Evolutionary conservation across 768 basidiomycete species (phyloP).

Genomic region (Tulasnella calospora): DNA sequence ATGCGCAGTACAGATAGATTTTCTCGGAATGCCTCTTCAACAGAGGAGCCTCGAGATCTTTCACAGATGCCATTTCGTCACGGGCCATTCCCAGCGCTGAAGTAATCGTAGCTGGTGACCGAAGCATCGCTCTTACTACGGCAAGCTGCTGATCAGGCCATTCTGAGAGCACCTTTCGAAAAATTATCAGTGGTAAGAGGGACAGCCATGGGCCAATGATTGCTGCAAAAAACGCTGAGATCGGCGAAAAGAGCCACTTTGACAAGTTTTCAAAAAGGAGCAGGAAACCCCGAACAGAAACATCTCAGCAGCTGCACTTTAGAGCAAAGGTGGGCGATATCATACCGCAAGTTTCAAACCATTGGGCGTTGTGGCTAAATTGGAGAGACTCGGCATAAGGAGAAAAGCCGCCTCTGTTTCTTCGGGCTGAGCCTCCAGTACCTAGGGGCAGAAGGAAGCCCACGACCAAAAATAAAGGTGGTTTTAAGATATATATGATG

Average conservation of each 20-base stretch:
- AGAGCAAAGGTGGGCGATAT: not conserved
- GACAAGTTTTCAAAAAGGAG: not conserved
- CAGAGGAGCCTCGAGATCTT: slow-evolving; percentile 46
- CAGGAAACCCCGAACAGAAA: not conserved
- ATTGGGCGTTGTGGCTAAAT: slow-evolving; percentile 62
- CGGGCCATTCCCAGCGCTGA: slow-evolving; percentile 57
- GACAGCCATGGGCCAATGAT: slow-evolving; percentile 41
- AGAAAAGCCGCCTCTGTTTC: slow-evolving; percentile 48
- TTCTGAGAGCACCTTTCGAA: slow-evolving; percentile 45
- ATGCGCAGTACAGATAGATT: slow-evolving; percentile 56
- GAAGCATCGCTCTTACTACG: slow-evolving; percentile 49
- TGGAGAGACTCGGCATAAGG: slow-evolving; percentile 64
- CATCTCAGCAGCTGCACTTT: slow-evolving; percentile 40
- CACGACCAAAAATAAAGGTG: not conserved
- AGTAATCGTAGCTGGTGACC: slow-evolving; percentile 49
- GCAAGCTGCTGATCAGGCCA: slow-evolving; percentile 49
- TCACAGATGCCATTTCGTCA: slow-evolving; percentile 64
- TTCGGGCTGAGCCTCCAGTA: slow-evolving; percentile 46
- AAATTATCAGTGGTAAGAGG: slow-evolving; percentile 37
- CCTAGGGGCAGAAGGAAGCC: slow-evolving; percentile 36
- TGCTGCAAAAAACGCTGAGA: slow-evolving; percentile 44
- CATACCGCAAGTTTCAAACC: slow-evolving; percentile 47
- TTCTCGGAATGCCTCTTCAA: slow-evolving; percentile 40
- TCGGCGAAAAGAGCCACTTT: slow-evolving; percentile 49
- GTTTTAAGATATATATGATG: not conserved